These are phyloP conservation scores for Fusarium veterinarium DNA, from an alignment of 2,329 filamentous ascomycete species.

Conservation along the genomic window DNA sequence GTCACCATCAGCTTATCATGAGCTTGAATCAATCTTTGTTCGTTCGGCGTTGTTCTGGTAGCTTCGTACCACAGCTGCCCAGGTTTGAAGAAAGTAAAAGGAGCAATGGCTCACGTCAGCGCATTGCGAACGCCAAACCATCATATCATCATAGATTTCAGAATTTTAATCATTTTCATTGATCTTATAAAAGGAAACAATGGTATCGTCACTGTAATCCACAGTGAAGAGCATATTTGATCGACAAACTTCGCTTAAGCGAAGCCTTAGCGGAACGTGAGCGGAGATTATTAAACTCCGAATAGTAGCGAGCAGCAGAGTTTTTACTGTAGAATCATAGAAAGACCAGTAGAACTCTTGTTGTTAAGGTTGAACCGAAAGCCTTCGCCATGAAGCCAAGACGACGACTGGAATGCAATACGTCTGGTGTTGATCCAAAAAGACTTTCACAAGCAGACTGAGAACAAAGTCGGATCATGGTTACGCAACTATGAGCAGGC, in stretches of 20 bases:
- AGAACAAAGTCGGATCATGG: background rate
- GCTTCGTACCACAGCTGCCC: background rate
- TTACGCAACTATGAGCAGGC: background rate
- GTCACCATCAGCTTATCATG: background rate
- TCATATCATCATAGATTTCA: background rate
- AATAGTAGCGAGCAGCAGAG: background rate
- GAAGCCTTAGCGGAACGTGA: background rate
- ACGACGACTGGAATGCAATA: slow-evolving; percentile 7
- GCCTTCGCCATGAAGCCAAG: slow-evolving; percentile 1
- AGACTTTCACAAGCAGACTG: background rate
- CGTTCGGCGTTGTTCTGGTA: background rate
- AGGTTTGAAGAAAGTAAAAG: background rate
- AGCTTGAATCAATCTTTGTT: background rate
- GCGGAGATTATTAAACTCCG: background rate
- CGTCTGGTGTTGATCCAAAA: background rate
- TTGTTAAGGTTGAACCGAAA: background rate
- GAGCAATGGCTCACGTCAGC: background rate
- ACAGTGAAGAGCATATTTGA: background rate
- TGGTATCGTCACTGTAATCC: background rate
- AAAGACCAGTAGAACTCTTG: background rate
- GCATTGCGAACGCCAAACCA: background rate
- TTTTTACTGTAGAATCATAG: slow-evolving; percentile 12
- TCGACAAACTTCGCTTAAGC: background rate
- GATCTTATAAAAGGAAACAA: background rate
- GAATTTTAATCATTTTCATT: background rate